Base-by-base conservation (phyloP, 1,284 basidiomycete genomes). In the Ustilago sp. region DNA sequence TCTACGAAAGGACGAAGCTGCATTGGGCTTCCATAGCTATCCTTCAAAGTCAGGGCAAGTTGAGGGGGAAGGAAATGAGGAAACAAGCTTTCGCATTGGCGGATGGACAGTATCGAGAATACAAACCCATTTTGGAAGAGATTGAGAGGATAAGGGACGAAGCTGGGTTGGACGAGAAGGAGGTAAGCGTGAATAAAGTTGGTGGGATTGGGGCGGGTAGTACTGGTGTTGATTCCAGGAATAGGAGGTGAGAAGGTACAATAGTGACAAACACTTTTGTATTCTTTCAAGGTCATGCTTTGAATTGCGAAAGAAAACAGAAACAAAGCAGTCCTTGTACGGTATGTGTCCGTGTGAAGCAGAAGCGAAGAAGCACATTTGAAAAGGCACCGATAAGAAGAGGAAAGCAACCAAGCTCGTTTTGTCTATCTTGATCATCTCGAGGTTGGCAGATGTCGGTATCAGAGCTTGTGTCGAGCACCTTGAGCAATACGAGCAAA, bases 111-210 rank as follows among this genome's bases (percentile, higher is more conserved):
- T 86, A 80, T 59, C 71, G 73, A 15, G 84, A 85, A 58, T 84
- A 85, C 74, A 84, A 83, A 48, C 84, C 84, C 0, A 66, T 86
- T 39, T 60, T 86, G 23, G 71, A 84, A 4, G 84, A 85, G 86
- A 92, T 96, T 7, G 93, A 94, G 83, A 91, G 90, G 63, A 95
- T 95, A 58, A 87, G 95, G 60, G 90, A 90, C 15, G 93, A 94
- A 79, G 94, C 94, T 0, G 94, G 94, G 2, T 86, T 96, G 60
- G 94, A 96, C 68, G 92, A 93, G 62, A 92, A 93, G 8, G 94
- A 94, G 72, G 92, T 69, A 7, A 61, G 63, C 2, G 75, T 77
- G 19, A 74, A 70, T 48, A 72, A 74, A 60, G 63, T 67, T n/a
- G 71, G 75, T 19, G 76, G 72, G 23, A 75, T 72, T 47, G 71